Evolutionary conservation across 495 filamentous ascomycete genomes (phyloP).

Genomic region (Penicillium fimorum): DNA sequence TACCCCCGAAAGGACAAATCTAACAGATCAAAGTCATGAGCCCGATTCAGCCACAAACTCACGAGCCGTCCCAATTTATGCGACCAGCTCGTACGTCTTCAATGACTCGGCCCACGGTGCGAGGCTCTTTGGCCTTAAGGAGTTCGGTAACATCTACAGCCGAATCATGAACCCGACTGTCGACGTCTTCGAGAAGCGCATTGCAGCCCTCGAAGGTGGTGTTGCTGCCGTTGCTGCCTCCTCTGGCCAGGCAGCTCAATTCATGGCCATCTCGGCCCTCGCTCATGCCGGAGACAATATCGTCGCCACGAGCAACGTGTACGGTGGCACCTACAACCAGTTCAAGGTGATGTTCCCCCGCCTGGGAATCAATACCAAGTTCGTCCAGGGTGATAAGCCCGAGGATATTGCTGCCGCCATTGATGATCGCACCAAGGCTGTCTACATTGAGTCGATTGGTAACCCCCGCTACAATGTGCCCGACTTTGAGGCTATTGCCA

Average conservation of each 20-base stretch:
- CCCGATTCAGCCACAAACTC: constrained; percentile 85
- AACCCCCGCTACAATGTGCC: constrained; percentile 96
- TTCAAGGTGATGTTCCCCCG: constrained; percentile 90
- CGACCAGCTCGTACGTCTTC: constrained; percentile 89
- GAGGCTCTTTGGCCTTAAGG: constrained; percentile 93
- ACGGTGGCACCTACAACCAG: constrained; percentile 98
- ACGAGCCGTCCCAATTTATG: constrained; percentile 94
- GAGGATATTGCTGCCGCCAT: constrained; percentile 81
- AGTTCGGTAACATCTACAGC: constrained; percentile 98
- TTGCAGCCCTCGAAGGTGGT: constrained; percentile 93
- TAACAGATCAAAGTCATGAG: constrained; percentile 60
- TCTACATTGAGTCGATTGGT: constrained; percentile 93
- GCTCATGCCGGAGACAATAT: constrained; percentile 92
- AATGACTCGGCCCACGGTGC: constrained; percentile 97
- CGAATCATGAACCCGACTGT: constrained; percentile 98
- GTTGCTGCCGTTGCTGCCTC: constrained; percentile 85
- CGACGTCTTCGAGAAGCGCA: constrained; percentile 96
- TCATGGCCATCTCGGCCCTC: constrained; percentile 85
- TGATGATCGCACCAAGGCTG: constrained; percentile 94
- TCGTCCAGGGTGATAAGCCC: constrained; percentile 79
- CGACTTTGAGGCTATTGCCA: constrained; percentile 80
- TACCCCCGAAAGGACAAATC: background rate
- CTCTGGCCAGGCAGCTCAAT: constrained; percentile 92
- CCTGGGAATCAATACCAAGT: constrained; percentile 86
- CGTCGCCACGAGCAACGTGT: constrained; percentile 86